Evolutionary conservation across 306 rosid genomes (phyloP).

Genomic region (Luffa aegyptiaca): DNA sequence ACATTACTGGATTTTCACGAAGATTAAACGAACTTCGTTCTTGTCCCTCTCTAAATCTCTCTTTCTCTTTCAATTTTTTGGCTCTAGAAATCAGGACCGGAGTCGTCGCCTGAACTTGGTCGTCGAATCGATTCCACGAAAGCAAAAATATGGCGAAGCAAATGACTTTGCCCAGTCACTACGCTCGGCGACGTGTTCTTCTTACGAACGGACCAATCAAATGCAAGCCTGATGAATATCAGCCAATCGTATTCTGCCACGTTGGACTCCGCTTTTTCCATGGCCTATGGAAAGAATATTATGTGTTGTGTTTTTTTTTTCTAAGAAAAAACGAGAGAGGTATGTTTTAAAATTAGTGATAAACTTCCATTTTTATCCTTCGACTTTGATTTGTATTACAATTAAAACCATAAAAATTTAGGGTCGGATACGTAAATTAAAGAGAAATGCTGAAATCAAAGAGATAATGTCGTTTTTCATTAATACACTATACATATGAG

Average conservation of each 20-base stretch:
- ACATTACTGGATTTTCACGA: slow-evolving; percentile 8
- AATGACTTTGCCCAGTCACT: slow-evolving; percentile 6
- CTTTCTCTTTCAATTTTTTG: background rate
- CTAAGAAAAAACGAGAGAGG: too few relatives aligned
- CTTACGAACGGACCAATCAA: slow-evolving; percentile 44
- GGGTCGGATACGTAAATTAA: too few relatives aligned
- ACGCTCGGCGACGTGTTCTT: slow-evolving; percentile 54
- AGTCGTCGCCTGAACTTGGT: slow-evolving; percentile 10
- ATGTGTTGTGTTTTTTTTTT: background rate
- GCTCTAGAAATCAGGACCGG: background rate
- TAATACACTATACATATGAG: too few relatives aligned
- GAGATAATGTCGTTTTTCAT: too few relatives aligned
- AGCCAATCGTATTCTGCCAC: slow-evolving; percentile 32
- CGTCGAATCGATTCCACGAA: slow-evolving; percentile 18
- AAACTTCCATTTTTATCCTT: too few relatives aligned
- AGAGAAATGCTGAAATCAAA: too few relatives aligned
- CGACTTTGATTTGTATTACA: too few relatives aligned
- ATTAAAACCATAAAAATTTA: too few relatives aligned
- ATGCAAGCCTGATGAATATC: slow-evolving; percentile 1
- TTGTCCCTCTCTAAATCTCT: background rate
- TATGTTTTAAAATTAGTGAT: too few relatives aligned
- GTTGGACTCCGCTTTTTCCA: slow-evolving; percentile 1
- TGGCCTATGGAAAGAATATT: background rate
- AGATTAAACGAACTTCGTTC: background rate
- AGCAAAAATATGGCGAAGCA: slow-evolving; percentile 4